Conservation (phyloP, 2,329 filamentous ascomycete genomes). For the Botrytis byssoidea region DNA sequence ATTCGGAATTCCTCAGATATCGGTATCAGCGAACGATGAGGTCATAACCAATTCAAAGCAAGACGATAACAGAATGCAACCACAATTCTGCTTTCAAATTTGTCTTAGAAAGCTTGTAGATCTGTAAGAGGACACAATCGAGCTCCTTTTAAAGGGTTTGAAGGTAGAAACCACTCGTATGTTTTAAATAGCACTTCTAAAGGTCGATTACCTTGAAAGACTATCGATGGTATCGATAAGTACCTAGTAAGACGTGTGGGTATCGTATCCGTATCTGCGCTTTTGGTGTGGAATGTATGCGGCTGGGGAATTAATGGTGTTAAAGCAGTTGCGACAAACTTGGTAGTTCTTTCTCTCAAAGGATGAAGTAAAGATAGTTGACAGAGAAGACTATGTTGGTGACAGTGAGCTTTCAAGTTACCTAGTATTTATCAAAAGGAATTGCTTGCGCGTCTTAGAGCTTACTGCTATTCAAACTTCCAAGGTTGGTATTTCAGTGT, state of each 20-base stretch:
- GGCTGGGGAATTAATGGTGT: not conserved
- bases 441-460: conserved; percentile 7
- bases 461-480: not conserved
- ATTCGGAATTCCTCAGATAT: not conserved
- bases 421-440: not conserved
- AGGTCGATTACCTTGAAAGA: not conserved
- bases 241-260: not conserved
- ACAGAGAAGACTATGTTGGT: not conserved
- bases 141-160: not conserved
- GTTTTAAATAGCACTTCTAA: not conserved
- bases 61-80: not conserved
- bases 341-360: not conserved
- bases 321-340: not conserved
- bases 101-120: not conserved
- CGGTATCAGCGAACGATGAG: conserved; percentile 7
- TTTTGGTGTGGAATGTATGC: not conserved
- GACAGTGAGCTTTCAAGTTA: not conserved
- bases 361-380: not conserved
- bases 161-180: not conserved
- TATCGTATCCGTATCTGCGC: not conserved
- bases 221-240: conserved; percentile 13
- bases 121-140: not conserved
- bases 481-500: not conserved
- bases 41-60: conserved; percentile 11
- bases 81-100: not conserved